These are phyloP conservation scores for Suillus tomentosus DNA, from an alignment of 768 basidiomycete genomes.

Conservation along the genomic window DNA sequence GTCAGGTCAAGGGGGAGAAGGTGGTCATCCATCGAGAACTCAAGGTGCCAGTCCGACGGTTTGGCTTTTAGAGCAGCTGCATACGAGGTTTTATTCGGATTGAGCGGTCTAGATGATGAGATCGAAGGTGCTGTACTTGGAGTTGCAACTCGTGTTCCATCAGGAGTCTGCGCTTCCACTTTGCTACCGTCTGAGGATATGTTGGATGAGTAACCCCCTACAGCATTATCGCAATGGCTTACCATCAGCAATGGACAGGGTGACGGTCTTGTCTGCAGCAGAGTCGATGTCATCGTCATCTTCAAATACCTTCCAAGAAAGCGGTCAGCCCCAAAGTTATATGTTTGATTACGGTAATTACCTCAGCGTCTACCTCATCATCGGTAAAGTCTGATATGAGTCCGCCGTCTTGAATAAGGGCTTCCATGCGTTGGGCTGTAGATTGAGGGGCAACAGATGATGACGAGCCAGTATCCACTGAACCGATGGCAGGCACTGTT, in stretches of 20 bases:
- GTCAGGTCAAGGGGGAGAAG: conserved; percentile 84
- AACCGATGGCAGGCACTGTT: conserved; percentile 17
- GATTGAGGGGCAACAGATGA: conserved; percentile 24
- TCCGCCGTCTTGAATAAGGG: conserved; percentile 61
- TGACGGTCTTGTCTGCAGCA: conserved; percentile 82
- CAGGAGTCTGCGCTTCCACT: conserved; percentile 94
- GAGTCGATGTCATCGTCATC: conserved; percentile 81
- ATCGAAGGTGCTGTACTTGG: conserved; percentile 56
- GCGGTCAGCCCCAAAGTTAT: conserved; percentile 17
- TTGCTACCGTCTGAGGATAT: conserved; percentile 75
- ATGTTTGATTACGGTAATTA: conserved; percentile 17
- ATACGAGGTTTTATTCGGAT: conserved; percentile 66
- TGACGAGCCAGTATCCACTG: conserved; percentile 27
- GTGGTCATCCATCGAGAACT: conserved; percentile 93
- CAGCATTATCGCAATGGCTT: conserved; percentile 17
- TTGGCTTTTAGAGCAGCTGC: conserved; percentile 92
- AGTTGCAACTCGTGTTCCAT: conserved; percentile 92
- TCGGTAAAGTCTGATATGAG: conserved; percentile 78
- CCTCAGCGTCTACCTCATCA: conserved; percentile 82
- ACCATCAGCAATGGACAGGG: conserved; percentile 82
- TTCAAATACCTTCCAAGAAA: conserved; percentile 64
- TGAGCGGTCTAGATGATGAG: conserved; percentile 34
- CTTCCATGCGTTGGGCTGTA: conserved; percentile 42
- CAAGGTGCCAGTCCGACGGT: conserved; percentile 95
- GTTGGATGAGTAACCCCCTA: conserved; percentile 14